A percentile compares a stretch with the other conserved stretches of the same genome.
Conservation (phyloP, 164 flowering plant species). For the Kingdonia uniflora region DNA sequence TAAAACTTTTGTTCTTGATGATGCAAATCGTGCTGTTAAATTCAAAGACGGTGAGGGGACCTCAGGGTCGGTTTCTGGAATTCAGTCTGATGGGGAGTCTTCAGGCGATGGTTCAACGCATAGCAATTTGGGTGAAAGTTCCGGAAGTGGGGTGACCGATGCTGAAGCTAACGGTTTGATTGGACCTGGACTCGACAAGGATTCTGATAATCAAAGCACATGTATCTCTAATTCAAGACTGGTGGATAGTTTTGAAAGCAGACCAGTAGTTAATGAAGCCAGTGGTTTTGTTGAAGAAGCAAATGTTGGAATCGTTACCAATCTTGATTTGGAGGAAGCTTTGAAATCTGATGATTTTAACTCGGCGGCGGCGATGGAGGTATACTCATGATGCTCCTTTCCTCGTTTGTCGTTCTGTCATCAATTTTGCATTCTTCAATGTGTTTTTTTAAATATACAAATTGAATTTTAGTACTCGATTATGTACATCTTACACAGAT, state of each 20-base stretch:
- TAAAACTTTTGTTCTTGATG: conserved; percentile 45
- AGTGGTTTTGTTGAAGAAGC: conserved; percentile 1
- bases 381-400: conserved; percentile 13
- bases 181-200: conserved; percentile 12
- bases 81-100: conserved; percentile 24
- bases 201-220: conserved; percentile 3
- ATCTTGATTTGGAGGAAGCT: conserved; percentile 26
- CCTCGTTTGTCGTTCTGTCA: not conserved
- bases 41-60: conserved; percentile 39
- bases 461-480: too few relatives aligned
- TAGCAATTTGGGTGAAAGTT: conserved; percentile 34
- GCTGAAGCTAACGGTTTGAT: conserved; percentile 5
- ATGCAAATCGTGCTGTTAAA: conserved; percentile 26
- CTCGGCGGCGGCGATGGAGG: conserved; percentile 75
- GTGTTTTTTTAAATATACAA: too few relatives aligned
- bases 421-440: not conserved
- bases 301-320: not conserved
- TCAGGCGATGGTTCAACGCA: conserved; percentile 31
- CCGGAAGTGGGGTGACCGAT: conserved; percentile 7
- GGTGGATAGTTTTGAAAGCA: conserved; percentile 1
- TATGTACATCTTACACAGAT: too few relatives aligned
- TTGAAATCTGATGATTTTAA: conserved; percentile 41
- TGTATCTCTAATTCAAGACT: not conserved
- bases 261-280: not conserved
- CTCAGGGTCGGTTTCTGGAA: conserved; percentile 39